A percentile compares a stretch with the other conserved stretches of the same genome.
Evolutionary conservation across 2,329 filamentous ascomycete species (phyloP).

Genomic region (Sporothrix dimorphospora): DNA sequence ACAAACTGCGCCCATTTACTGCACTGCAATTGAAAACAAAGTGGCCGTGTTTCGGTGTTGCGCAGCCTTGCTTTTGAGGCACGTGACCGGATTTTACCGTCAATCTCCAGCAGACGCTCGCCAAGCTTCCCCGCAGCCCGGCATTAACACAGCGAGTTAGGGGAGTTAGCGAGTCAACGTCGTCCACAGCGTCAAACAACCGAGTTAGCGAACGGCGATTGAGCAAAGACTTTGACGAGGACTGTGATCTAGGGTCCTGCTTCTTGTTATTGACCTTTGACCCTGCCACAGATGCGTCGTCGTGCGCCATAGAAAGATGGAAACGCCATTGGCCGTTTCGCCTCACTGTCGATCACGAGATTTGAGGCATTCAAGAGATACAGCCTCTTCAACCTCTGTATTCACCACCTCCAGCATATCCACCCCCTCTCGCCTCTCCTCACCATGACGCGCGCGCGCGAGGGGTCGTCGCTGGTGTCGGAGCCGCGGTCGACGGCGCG

Average conservation of each 20-base stretch:
- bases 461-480: background rate
- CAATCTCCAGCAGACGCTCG: background rate
- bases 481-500: slow-evolving; percentile 24
- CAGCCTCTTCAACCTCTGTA: background rate
- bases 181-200: background rate
- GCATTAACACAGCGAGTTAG: background rate
- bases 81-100: background rate
- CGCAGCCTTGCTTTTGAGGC: background rate
- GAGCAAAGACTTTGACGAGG: background rate
- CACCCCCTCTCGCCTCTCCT: background rate
- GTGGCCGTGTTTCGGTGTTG: background rate
- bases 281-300: too few species aligned
- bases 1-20: background rate
- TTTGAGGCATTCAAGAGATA: background rate
- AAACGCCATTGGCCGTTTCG: slow-evolving; percentile 1
- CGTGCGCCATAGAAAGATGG: background rate
- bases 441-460: background rate
- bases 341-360: background rate
- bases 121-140: background rate
- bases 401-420: background rate
- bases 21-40: background rate
- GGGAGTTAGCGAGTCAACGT: background rate
- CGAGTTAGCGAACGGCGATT: background rate
- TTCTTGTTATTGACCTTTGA: too few species aligned
- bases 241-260: background rate